Conservation (phyloP, 306 rosid species). For the Cotoneaster glaucophyllus region DNA sequence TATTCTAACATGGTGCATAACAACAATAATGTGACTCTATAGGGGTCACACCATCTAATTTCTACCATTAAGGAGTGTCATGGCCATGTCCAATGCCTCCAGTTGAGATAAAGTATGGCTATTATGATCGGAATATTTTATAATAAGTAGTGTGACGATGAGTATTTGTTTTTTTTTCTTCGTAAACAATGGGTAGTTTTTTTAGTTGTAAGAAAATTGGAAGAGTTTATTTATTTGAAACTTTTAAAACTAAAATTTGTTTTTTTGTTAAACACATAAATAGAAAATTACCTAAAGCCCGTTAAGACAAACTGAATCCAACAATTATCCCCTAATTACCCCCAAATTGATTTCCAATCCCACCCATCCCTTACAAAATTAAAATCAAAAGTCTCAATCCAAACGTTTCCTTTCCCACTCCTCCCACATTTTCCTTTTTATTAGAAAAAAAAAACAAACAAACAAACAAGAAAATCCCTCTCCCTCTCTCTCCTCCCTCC, state of each 20-base stretch:
- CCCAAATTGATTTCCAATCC: neutral
- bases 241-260: neutral
- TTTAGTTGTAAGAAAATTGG: too few species aligned
- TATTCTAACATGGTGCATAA: too few species aligned
- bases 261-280: neutral
- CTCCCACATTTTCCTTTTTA: constrained; percentile 9
- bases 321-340: neutral
- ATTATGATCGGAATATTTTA: too few species aligned
- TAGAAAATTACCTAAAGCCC: neutral
- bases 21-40: too few species aligned
- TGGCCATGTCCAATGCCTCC: too few species aligned
- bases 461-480: neutral
- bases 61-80: too few species aligned
- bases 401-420: constrained; percentile 18
- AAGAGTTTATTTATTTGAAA: too few species aligned
- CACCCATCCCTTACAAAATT: neutral
- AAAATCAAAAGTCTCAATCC: neutral
- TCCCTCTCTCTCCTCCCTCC: neutral
- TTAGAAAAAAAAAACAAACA: neutral
- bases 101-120: too few species aligned
- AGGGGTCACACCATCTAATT: too few species aligned
- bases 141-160: too few species aligned
- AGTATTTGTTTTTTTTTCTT: too few species aligned
- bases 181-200: neutral
- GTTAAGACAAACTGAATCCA: neutral